Percentiles rank a stretch among this genome's conserved stretches.
Evolutionary conservation across 139 green algal species (phyloP).

Genomic region (Chlamydomonas incerta): DNA sequence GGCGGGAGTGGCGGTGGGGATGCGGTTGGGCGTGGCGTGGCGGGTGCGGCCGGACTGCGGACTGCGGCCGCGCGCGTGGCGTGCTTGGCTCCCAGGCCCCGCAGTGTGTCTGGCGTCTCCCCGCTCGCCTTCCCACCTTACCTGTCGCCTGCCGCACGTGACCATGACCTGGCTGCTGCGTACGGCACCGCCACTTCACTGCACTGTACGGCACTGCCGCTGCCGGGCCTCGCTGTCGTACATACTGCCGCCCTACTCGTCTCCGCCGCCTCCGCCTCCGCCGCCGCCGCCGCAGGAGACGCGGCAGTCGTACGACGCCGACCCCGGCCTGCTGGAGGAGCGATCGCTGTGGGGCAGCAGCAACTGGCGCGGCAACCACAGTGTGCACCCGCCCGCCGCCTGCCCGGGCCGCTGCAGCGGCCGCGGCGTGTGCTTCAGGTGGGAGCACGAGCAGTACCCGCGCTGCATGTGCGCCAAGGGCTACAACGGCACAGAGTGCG

Average conservation of each 20-base stretch:
- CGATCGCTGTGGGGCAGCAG: neutral
- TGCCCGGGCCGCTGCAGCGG: slow-evolving; percentile 24
- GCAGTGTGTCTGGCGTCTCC: no score
- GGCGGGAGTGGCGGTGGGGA: no score
- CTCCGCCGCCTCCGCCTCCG: neutral
- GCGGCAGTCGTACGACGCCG: neutral
- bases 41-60: no score
- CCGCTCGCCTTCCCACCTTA: no score
- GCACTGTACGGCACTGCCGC: no score
- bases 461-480: slow-evolving; percentile 27
- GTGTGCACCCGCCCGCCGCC: neutral
- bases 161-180: no score
- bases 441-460: neutral
- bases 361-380: slow-evolving; percentile 15
- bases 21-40: no score
- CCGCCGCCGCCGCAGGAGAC: neutral
- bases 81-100: no score
- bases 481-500: slow-evolving; percentile 12
- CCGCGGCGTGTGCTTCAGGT: slow-evolving; percentile 31
- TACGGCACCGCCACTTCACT: no score
- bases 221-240: no score
- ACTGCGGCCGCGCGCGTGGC: no score
- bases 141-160: no score
- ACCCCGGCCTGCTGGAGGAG: neutral
- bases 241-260: neutral